phyloP scores from a whole-genome alignment of 805 yeast genomes.

The Schizosaccharomyces osmophilus region DNA sequence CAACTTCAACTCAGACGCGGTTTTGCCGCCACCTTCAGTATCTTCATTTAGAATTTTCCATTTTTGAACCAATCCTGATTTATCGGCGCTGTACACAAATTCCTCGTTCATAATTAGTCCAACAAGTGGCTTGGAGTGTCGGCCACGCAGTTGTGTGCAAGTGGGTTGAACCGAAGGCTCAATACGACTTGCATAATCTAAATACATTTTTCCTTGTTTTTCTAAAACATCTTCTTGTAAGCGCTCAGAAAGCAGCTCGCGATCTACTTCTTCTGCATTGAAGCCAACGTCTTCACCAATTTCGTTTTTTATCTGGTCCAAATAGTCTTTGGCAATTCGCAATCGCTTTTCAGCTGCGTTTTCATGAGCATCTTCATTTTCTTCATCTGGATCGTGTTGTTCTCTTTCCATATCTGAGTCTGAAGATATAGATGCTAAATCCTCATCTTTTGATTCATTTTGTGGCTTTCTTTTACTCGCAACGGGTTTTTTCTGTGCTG shows the following conservation, averaged over 20 bases:
- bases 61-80: constrained; percentile 55
- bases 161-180: not conserved
- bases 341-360: constrained; percentile 83
- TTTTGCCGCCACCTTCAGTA: constrained; percentile 9
- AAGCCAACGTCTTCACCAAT: constrained; percentile 24
- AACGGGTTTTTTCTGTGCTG: too few species aligned
- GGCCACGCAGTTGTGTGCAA: not conserved
- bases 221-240: constrained; percentile 77
- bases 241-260: constrained; percentile 59
- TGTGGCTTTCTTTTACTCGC: not conserved
- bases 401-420: not conserved
- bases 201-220: constrained; percentile 59
- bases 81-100: constrained; percentile 53
- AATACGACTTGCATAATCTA: constrained; percentile 13
- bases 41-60: constrained; percentile 29
- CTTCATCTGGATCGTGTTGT: not conserved
- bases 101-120: constrained; percentile 32
- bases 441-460: not conserved
- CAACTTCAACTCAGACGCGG: not conserved
- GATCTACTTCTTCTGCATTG: constrained; percentile 78
- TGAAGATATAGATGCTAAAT: not conserved
- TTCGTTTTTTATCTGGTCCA: constrained; percentile 49
- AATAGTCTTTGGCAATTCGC: constrained; percentile 76
- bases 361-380: constrained; percentile 19
- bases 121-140: not conserved